Conservation (phyloP, 176 grass and related monocot species). For the Oropetium thomaeum region DNA sequence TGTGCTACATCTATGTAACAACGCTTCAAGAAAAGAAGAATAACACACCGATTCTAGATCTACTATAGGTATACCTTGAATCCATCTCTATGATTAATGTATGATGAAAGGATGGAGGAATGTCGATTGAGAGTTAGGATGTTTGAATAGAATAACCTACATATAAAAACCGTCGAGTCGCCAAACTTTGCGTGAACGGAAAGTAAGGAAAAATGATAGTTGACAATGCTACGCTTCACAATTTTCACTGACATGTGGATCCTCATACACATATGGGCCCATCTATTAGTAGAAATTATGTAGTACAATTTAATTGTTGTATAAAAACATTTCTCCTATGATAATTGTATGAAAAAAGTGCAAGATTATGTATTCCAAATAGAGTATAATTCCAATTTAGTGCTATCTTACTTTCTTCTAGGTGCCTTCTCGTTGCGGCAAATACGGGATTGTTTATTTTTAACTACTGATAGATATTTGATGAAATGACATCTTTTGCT, state of each 20-base stretch:
- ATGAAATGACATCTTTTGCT: not conserved
- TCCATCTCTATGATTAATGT: accelerated
- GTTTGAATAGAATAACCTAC: accelerated
- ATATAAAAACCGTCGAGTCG: constrained; percentile 5
- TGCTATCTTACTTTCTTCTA: not conserved
- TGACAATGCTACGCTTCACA: too few relatives aligned
- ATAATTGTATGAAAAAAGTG: not conserved
- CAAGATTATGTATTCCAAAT: not conserved
- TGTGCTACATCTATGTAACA: not conserved
- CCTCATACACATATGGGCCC: not conserved
- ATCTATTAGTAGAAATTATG: too few relatives aligned
- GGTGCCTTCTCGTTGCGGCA: not conserved
- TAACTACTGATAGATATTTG: not conserved
- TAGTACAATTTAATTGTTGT: not conserved
- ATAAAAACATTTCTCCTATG: too few relatives aligned
- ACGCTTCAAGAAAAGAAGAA: not conserved
- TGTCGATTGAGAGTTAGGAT: accelerated
- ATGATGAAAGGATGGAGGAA: not conserved
- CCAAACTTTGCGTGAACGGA: not conserved
- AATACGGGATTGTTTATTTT: not conserved
- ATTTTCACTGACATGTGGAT: not conserved
- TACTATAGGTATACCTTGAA: too few relatives aligned
- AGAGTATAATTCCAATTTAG: too few relatives aligned
- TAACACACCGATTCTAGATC: too few relatives aligned
- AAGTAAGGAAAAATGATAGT: not conserved